Evolutionary conservation across 2,329 filamentous ascomycete genomes (phyloP), one percentile per base, ranked within the genome.

Genomic region (Penicillium verrucosum): DNA sequence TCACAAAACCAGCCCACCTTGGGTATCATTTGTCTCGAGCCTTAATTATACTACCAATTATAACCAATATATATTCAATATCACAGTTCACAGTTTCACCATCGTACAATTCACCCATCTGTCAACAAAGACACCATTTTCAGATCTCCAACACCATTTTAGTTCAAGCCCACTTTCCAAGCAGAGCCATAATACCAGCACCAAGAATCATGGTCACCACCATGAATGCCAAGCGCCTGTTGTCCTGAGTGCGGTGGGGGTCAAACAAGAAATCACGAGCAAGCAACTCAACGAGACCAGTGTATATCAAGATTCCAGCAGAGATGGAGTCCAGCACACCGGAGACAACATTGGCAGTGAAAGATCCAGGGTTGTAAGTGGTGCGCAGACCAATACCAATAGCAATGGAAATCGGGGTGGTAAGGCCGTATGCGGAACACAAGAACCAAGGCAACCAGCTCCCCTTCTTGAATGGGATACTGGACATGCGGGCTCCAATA

Each of bases 401-500:
- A 1, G 70, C 70, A 32, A 82, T 81, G 4, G 80, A 70, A 50
- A 83, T 74, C 0, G 81, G 81, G 0, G 81, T 84, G 0, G 81
- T 81, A 10, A 83, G 60, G 0, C 80, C 80, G 59, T 82, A 84
- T 0, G 73, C 75, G 0, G 71, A 30, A 58, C 80, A 81, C 1
- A 83, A 68, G 0, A 73, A 48, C 78, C 80, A 84, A 0, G 81
- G 81, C 46, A 83, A 62, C 76, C 75, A 80, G 34, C 63, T 69
- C 0, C 71, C 68, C 16, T 65, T 68, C 6, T 76, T 76, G 64
- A 82, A 83, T 0, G 78, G 81, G 21, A 86, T 84, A 23, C 80
- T 78, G 5, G 81, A 82, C 69, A 87, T 80, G 47, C 84, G 77
- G 0, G 84, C 82, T 14, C 84, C 84, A 37, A 87, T 82, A 69